Percentiles rank a stretch among this genome's conserved stretches.
phyloP scores from a whole-genome alignment of 352 stramenopile genomes.

The Thraustotheca clavata region DNA sequence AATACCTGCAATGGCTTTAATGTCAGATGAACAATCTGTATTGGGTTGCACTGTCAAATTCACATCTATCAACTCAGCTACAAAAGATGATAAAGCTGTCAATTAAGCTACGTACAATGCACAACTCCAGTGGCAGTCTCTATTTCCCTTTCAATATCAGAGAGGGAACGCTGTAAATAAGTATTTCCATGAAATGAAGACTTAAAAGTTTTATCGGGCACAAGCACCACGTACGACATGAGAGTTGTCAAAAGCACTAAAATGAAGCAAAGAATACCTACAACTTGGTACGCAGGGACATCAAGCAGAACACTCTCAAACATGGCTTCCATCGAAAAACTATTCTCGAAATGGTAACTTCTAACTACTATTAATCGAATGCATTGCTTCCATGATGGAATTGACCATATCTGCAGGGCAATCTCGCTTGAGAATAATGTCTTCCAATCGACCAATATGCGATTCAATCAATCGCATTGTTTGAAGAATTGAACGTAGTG shows the following conservation, averaged over 20 bases:
- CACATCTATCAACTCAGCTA: neutral
- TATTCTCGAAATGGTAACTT: no score
- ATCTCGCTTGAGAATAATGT: no score
- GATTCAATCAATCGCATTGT: conserved; percentile 6
- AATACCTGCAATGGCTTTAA: neutral
- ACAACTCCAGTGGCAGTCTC: no score
- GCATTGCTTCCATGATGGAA: no score
- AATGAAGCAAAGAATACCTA: neutral
- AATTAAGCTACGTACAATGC: no score
- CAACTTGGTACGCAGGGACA: neutral
- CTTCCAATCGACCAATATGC: no score
- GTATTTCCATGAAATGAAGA: no score
- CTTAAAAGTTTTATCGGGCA: neutral
- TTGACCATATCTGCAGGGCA: no score
- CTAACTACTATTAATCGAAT: no score
- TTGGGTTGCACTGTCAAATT: neutral
- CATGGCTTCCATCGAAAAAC: conserved; percentile 1
- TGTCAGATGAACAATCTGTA: neutral
- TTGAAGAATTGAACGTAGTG: neutral
- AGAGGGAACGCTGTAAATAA: no score
- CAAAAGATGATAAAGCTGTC: neutral
- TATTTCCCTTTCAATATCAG: no score
- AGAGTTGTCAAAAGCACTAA: neutral
- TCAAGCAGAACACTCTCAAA: neutral
- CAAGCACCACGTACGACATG: neutral